Evolutionary conservation across 352 stramenopile species (phyloP).

Genomic region (Phytophthora pseudosyringae): DNA sequence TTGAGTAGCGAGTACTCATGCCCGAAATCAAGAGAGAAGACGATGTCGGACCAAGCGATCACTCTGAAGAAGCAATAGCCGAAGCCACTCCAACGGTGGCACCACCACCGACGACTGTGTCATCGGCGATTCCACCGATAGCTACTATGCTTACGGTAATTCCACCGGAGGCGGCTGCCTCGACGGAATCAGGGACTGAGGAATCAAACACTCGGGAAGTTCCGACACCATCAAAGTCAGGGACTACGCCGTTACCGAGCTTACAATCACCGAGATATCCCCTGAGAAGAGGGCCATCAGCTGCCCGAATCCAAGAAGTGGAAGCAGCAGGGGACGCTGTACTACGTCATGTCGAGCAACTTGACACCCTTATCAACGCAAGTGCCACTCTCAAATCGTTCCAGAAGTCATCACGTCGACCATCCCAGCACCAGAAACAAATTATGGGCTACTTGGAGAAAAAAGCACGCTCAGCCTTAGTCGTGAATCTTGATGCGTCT

Average conservation of each 20-base stretch:
- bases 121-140: neutral
- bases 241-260: neutral
- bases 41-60: conserved; percentile 1
- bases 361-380: conserved; percentile 54
- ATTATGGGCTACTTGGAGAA: conserved; percentile 33
- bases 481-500: neutral
- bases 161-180: neutral
- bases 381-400: conserved; percentile 27
- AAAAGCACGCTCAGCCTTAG: conserved; percentile 21
- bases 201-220: neutral
- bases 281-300: conserved; percentile 14
- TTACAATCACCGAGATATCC: conserved; percentile 3
- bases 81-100: neutral
- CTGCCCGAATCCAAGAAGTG: conserved; percentile 14
- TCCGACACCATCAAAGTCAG: neutral
- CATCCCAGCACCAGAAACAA: conserved; percentile 25
- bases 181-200: neutral
- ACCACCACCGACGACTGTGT: neutral
- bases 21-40: neutral
- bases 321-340: conserved; percentile 33
- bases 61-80: neutral
- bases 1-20: neutral
- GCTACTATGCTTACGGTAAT: neutral
- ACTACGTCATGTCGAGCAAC: conserved; percentile 46
- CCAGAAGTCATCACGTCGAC: conserved; percentile 1